Conservation (phyloP, 2,329 filamentous ascomycete species). For the Acephala macrosclerotiorum region DNA sequence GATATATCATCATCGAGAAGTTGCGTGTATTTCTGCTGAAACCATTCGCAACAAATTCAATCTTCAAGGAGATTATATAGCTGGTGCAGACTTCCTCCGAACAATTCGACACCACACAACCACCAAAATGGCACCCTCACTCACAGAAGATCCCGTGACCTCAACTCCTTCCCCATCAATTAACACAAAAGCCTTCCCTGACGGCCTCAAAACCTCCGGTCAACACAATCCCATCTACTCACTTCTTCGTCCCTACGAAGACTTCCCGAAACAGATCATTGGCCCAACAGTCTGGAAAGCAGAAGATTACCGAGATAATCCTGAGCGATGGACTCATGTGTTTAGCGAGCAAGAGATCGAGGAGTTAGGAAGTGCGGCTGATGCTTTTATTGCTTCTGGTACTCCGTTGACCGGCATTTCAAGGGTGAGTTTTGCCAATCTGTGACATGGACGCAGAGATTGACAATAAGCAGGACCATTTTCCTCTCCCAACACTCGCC, state of each 20-base stretch:
- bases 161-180: not conserved
- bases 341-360: slow-evolving; percentile 71
- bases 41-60: not conserved
- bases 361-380: slow-evolving; percentile 72
- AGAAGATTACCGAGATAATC: slow-evolving; percentile 41
- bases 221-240: slow-evolving; percentile 75
- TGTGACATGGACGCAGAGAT: not conserved
- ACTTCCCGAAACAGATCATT: slow-evolving; percentile 74
- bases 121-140: not conserved
- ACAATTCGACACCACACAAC: not conserved
- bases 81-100: not conserved
- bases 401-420: slow-evolving; percentile 76
- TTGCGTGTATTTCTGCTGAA: not conserved
- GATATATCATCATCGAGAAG: slow-evolving; percentile 1
- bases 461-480: not conserved
- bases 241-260: slow-evolving; percentile 67
- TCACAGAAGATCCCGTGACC: not conserved
- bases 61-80: not conserved
- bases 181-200: slow-evolving; percentile 42
- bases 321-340: slow-evolving; percentile 69
- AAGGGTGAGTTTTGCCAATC: slow-evolving; percentile 48
- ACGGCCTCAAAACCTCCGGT: slow-evolving; percentile 59
- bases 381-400: slow-evolving; percentile 70
- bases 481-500: slow-evolving; percentile 59
- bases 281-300: slow-evolving; percentile 76